Evolutionary conservation across 192 early-diverging fungal genomes (phyloP).

Genomic region (Mortierella claussenii): DNA sequence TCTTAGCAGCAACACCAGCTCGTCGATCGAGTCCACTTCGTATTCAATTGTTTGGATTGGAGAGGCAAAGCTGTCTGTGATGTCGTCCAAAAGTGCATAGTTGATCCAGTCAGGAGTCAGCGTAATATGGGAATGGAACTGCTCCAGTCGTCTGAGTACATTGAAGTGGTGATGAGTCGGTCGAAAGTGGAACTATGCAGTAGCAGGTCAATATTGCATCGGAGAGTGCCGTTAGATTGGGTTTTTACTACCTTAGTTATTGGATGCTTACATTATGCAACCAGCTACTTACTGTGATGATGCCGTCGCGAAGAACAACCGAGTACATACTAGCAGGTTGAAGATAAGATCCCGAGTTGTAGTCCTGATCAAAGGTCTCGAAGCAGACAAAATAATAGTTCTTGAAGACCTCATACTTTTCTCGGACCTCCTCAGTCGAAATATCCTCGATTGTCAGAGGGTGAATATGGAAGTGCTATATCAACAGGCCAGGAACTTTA

Average conservation of each 20-base stretch:
- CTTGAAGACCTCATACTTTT: conserved; percentile 91
- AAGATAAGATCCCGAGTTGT: conserved; percentile 67
- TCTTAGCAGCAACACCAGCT: conserved; percentile 91
- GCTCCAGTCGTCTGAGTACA: conserved; percentile 86
- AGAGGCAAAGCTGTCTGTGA: conserved; percentile 93
- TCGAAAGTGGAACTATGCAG: conserved; percentile 88
- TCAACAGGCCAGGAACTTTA: too few relatives aligned
- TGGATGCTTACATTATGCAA: too few relatives aligned
- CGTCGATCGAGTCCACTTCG: conserved; percentile 96
- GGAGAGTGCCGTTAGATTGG: too few relatives aligned
- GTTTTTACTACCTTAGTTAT: too few relatives aligned
- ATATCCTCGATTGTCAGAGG: conserved; percentile 92
- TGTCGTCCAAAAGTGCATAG: conserved; percentile 95
- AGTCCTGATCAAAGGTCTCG: conserved; percentile 77
- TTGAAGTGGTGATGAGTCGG: conserved; percentile 84
- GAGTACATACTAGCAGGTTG: conserved; percentile 76
- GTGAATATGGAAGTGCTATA: conserved; percentile 75
- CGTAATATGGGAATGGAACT: conserved; percentile 85
- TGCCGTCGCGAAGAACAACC: conserved; percentile 73
- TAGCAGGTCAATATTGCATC: too few relatives aligned
- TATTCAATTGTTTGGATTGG: conserved; percentile 88
- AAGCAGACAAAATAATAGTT: conserved; percentile 96
- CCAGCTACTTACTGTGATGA: conserved; percentile 75
- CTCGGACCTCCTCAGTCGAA: conserved; percentile 83
- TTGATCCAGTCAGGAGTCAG: conserved; percentile 97